These are phyloP conservation scores for Tuber indicum DNA, from an alignment of 495 filamentous ascomycete genomes.

Conservation along the genomic window DNA sequence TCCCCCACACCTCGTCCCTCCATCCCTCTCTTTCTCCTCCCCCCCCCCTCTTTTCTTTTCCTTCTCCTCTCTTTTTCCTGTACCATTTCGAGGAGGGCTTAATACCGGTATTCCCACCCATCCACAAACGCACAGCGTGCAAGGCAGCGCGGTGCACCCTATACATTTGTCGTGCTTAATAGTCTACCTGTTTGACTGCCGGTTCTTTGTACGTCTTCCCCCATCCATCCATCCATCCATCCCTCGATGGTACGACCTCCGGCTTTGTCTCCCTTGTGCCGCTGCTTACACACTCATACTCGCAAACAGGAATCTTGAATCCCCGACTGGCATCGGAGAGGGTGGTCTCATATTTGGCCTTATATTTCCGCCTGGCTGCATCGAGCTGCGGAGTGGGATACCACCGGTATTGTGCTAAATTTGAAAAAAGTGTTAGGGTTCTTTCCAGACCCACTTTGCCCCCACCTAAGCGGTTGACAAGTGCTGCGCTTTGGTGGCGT, in stretches of 20 bases:
- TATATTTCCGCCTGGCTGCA: not conserved
- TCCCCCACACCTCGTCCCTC: not conserved
- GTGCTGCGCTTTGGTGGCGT: not conserved
- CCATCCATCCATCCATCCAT: slow-evolving; percentile 4
- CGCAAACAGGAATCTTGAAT: not conserved
- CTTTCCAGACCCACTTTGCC: too few relatives aligned
- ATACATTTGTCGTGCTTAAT: not conserved
- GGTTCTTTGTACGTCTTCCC: slow-evolving; percentile 14
- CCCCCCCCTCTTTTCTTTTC: not conserved
- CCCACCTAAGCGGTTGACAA: not conserved
- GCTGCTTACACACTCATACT: slow-evolving; percentile 7
- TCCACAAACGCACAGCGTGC: not conserved
- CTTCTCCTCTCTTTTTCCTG: not conserved
- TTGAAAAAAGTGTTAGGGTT: not conserved
- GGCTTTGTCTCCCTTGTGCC: slow-evolving; percentile 14
- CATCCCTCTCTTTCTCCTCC: not conserved
- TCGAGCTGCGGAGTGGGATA: not conserved
- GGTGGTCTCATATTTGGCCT: not conserved
- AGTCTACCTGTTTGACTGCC: slow-evolving; percentile 18
- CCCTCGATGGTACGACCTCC: slow-evolving; percentile 9
- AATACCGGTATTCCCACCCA: not conserved
- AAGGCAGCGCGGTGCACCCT: not conserved
- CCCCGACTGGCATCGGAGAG: not conserved
- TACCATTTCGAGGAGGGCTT: not conserved
- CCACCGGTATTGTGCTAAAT: not conserved